These are phyloP conservation scores for Saitozyma podzolica DNA, from an alignment of 768 basidiomycete species.

Conservation along the genomic window DNA sequence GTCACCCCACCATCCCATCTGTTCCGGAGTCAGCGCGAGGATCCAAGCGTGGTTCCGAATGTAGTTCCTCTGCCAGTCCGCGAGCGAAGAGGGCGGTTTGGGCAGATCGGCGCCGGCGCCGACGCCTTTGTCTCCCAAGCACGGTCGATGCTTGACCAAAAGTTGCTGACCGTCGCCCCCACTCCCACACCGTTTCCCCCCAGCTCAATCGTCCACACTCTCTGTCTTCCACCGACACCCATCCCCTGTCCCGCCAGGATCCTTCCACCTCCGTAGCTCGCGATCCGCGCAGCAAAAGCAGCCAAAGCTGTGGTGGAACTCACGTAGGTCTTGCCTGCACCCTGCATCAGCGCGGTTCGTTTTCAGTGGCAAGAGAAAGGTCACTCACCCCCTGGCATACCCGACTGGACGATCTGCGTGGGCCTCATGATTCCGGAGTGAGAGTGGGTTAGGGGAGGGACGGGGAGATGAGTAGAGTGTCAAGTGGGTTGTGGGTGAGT, in stretches of 20 bases:
- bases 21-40: conserved; percentile 4
- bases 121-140: too few relatives aligned
- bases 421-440: conserved; percentile 56
- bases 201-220: neutral
- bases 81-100: too few relatives aligned
- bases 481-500: too few relatives aligned
- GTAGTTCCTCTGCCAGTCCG: too few relatives aligned
- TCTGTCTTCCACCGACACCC: neutral
- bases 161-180: too few relatives aligned
- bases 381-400: conserved; percentile 78
- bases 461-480: too few relatives aligned
- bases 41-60: neutral
- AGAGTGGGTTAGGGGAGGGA: too few relatives aligned
- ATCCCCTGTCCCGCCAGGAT: neutral
- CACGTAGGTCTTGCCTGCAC: conserved; percentile 75
- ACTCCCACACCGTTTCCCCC: neutral
- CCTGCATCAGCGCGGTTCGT: conserved; percentile 6
- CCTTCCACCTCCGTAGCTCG: neutral
- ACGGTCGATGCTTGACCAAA: too few relatives aligned
- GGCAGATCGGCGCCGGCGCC: too few relatives aligned
- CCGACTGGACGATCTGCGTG: conserved; percentile 54
- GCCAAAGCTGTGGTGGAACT: conserved; percentile 52
- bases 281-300: neutral
- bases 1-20: conserved; percentile 94
- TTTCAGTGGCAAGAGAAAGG: neutral